Evolutionary conservation across 2,329 filamentous ascomycete genomes (phyloP).

Genomic region (Talaromyces sp.): DNA sequence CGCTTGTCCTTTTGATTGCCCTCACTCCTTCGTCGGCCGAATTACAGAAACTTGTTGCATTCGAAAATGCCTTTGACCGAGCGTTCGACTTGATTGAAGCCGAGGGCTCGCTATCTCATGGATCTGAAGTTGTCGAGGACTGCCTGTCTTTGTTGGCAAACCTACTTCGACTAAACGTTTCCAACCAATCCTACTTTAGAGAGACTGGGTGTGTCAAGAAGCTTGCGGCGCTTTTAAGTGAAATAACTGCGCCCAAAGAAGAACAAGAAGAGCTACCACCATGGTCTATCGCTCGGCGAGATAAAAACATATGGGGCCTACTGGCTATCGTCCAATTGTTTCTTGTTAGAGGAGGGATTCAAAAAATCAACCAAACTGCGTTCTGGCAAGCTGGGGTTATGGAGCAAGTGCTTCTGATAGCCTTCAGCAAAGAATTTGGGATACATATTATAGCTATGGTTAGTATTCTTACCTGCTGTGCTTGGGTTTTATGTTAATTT

Average conservation of each 20-base stretch:
- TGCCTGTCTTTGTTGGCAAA: conserved; percentile 88
- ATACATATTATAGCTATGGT: conserved; percentile 77
- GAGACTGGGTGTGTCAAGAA: conserved; percentile 78
- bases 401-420: conserved; percentile 71
- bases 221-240: conserved; percentile 62
- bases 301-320: conserved; percentile 88
- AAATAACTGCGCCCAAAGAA: conserved; percentile 50
- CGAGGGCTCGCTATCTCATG: conserved; percentile 76
- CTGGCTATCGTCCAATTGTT: conserved; percentile 83
- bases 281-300: conserved; percentile 71
- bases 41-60: conserved; percentile 90
- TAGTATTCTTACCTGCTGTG: conserved; percentile 15
- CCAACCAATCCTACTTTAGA: conserved; percentile 89
- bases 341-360: conserved; percentile 70
- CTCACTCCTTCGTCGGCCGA: conserved; percentile 81
- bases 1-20: conserved; percentile 76
- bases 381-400: conserved; percentile 81
- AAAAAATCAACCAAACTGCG: conserved; percentile 75
- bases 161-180: conserved; percentile 75
- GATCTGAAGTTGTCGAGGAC: conserved; percentile 84
- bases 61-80: conserved; percentile 87
- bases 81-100: conserved; percentile 74
- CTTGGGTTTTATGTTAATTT: conserved; percentile 8
- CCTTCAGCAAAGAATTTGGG: conserved; percentile 68
- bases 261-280: conserved; percentile 57